Evolutionary conservation across 352 stramenopile genomes (phyloP), one percentile per base, ranked within the genome.

Genomic region (Halophytophthora batemanensis): DNA sequence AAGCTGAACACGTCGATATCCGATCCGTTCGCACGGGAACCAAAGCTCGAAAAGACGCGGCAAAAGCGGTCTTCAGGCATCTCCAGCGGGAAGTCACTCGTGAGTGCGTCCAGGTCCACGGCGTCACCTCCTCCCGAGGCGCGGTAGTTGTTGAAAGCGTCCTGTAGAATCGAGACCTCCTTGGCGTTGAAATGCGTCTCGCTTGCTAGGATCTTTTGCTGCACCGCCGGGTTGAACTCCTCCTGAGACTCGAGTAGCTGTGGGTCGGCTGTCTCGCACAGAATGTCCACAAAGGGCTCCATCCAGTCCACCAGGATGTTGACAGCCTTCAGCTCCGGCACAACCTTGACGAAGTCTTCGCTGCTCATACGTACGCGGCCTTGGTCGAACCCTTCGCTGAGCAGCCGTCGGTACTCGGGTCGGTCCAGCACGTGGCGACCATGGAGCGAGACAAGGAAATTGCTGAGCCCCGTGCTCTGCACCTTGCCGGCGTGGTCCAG

Each of bases 1-100:
- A 95, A 95, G 52, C 76, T 90, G 50, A 95, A 95, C 28, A 95
- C 70, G 25, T 93, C 85, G 45, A 95, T 90, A 43, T 93, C 82
- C 10, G 64, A 55, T 12, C 82, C 82, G 46, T 90, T 92, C 1
- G 85, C 85, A 6, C 85, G 80, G 19, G 74, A 74, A 0, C 85
- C 85, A 67, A 93, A 93, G 51, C 67, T 89, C 3, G 75, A 62
- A 53, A 95, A 95, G 15, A 93, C 78, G 3, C 75, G 79, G 21
- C 61, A 59, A 34, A 95, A 90, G 3, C 81, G 74, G 41, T 90
- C 77, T 15, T 93, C 82, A 7, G 81, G 85, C 77, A 95, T 93
- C 41, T 95, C 82, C 17, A 95, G 51, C 14, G 80, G 81, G 25
- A 95, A 95, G 38, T 93, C 82, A 39, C 67, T 85, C 4, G 56